Base-by-base conservation (phyloP, 148 eudicot species). In the Rhododendron ovatum region DNA sequence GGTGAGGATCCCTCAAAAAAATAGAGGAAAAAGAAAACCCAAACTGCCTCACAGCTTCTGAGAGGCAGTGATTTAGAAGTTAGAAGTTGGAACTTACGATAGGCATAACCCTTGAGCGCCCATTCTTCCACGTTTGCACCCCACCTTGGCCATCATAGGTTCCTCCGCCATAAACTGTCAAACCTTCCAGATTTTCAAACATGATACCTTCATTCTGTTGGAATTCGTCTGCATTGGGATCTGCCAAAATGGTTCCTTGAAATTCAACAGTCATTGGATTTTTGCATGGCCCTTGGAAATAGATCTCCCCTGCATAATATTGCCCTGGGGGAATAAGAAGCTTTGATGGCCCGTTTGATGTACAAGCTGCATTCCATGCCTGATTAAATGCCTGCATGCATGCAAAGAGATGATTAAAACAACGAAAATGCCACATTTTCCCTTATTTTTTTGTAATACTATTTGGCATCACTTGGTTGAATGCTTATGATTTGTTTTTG, bases 351-450 rank as follows among this genome's bases (percentile, higher is more conserved):
- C 81, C 30, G 0, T 18, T n/a, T 11, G 86, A 74, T 0, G 88
- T 5, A 86, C 98, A 95, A 73, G 96, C 98, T 18, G 86, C 85
- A 4, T 18, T 82, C 96, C 96, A 95, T 82, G 96, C 90, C 73
- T 24, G 78, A 14, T 80, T 86, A 10, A 95, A 69, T 2, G 86
- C 87, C 98, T 95, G 83, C 81, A 87, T 37, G n/a, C 45, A 74
- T 37, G 22, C 30, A 67, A 20, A 9, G 73, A 65, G 14, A 65
- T 26, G 15, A 65, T 61, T 61, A 65, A 9, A 65, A 65, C 67
- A 61, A 24, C 24, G 53, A 63, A 63, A 63, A 63, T 63, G 73
- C 14, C 4, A n/a, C 10, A n/a, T 65, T 65, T 65, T 65, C 4
- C 73, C 14, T n/a, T 65, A 65, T 26, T 65, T 65, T 24, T 11